Evolutionary conservation across 495 filamentous ascomycete genomes (phyloP).

Genomic region (Lepidopterella palustris): DNA sequence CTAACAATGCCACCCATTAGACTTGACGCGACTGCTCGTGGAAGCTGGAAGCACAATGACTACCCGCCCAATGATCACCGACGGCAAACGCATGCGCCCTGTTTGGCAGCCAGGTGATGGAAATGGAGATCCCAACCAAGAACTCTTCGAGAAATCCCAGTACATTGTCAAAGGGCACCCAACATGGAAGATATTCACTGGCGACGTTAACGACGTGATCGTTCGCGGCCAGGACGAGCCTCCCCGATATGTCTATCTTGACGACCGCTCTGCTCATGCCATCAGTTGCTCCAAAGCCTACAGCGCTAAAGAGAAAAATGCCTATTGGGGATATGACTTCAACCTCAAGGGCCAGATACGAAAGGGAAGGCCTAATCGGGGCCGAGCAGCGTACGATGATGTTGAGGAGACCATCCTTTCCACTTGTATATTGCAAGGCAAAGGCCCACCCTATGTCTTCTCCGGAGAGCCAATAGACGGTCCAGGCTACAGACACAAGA

Average conservation of each 20-base stretch:
- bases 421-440: conserved; percentile 1
- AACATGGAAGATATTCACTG: conserved; percentile 24
- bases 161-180: conserved; percentile 13
- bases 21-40: neutral
- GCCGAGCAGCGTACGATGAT: conserved; percentile 19
- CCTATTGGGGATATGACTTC: conserved; percentile 32
- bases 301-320: conserved; percentile 2
- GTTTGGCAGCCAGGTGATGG: conserved; percentile 21
- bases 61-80: conserved; percentile 12
- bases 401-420: neutral
- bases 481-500: no score
- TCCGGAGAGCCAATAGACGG: conserved; percentile 7
- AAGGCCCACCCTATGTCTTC: conserved; percentile 2
- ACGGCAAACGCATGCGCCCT: conserved; percentile 17
- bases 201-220: conserved; percentile 4
- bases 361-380: conserved; percentile 26
- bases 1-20: neutral
- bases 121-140: conserved; percentile 14
- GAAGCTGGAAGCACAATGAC: neutral
- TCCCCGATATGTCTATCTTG: conserved; percentile 31
- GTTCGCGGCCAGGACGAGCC: conserved; percentile 23
- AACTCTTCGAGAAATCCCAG: conserved; percentile 9
- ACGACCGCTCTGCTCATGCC: conserved; percentile 28
- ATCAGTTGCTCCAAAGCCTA: conserved; percentile 23
- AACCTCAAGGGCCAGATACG: conserved; percentile 22